phyloP scores from a whole-genome alignment of 2,329 filamentous ascomycete species.

The Fusarium palustre region DNA sequence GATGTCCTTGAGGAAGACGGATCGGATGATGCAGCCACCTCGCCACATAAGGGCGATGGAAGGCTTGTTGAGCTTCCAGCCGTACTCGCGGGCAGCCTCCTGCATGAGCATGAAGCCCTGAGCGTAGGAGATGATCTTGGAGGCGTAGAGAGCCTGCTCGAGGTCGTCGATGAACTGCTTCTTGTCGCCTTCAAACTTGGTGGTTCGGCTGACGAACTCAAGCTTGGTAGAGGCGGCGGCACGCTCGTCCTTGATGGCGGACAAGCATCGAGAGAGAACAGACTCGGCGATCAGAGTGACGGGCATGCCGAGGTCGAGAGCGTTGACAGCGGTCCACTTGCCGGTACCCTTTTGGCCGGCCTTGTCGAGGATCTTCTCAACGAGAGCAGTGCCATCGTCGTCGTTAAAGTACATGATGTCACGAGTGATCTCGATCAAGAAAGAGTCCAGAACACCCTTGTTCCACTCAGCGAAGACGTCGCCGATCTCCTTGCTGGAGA shows the following conservation, averaged over 20 bases:
- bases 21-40: conserved; percentile 99
- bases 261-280: conserved; percentile 94
- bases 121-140: conserved; percentile 99
- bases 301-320: conserved; percentile 97
- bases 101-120: conserved; percentile 99
- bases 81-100: conserved; percentile 96
- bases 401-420: conserved; percentile 99
- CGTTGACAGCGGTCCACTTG: conserved; percentile 99
- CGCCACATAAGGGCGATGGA: conserved; percentile 99
- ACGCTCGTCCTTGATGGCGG: conserved; percentile 94
- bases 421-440: conserved; percentile 98
- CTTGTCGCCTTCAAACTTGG: conserved; percentile 87
- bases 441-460: conserved; percentile 97
- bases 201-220: conserved; percentile 77
- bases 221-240: conserved; percentile 82
- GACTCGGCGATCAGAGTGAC: conserved; percentile 98
- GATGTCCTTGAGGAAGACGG: conserved; percentile 99
- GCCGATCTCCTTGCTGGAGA: conserved; percentile 93
- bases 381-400: conserved; percentile 87
- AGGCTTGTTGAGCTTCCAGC: conserved; percentile 99
- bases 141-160: conserved; percentile 98
- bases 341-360: conserved; percentile 99
- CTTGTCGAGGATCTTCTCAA: conserved; percentile 99
- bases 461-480: conserved; percentile 97
- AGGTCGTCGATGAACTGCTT: conserved; percentile 95